phyloP scores from a whole-genome alignment of 805 yeast species.

The Maudiozyma bulderi region DNA sequence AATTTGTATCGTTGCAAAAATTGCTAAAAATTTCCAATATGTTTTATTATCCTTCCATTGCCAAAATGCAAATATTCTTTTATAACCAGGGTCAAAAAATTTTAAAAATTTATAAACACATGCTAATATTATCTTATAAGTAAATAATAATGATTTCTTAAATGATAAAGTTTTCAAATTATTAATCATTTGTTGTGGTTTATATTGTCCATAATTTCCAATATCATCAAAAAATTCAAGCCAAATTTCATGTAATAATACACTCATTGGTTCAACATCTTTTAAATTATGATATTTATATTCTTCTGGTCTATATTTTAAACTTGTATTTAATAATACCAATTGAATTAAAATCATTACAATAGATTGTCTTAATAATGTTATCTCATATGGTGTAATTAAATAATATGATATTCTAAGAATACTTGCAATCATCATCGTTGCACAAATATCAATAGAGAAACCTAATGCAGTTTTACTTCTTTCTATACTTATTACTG shows the following conservation, averaged over 20 bases:
- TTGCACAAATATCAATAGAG: slow-evolving; percentile 85
- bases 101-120: slow-evolving; percentile 36
- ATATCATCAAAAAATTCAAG: slow-evolving; percentile 20
- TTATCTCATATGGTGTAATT: slow-evolving; percentile 72
- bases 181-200: slow-evolving; percentile 16
- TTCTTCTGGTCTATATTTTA: slow-evolving; percentile 45
- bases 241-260: slow-evolving; percentile 27
- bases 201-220: neutral
- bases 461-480: slow-evolving; percentile 67
- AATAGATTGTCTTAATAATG: slow-evolving; percentile 66
- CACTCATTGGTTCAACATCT: slow-evolving; percentile 25
- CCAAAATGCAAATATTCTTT: slow-evolving; percentile 67
- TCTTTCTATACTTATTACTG: slow-evolving; percentile 57
- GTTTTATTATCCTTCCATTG: slow-evolving; percentile 60
- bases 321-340: slow-evolving; percentile 51
- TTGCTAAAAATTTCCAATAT: slow-evolving; percentile 55
- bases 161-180: slow-evolving; percentile 24
- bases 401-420: slow-evolving; percentile 68
- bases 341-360: slow-evolving; percentile 80
- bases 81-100: slow-evolving; percentile 61
- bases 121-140: slow-evolving; percentile 20
- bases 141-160: slow-evolving; percentile 15
- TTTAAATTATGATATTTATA: slow-evolving; percentile 32
- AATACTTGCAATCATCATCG: slow-evolving; percentile 73
- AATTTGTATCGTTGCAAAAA: slow-evolving; percentile 36